Evolutionary conservation across 495 filamentous ascomycete genomes (phyloP), one percentile per base, ranked within the genome.

Genomic region (Penicillium waksmanii): DNA sequence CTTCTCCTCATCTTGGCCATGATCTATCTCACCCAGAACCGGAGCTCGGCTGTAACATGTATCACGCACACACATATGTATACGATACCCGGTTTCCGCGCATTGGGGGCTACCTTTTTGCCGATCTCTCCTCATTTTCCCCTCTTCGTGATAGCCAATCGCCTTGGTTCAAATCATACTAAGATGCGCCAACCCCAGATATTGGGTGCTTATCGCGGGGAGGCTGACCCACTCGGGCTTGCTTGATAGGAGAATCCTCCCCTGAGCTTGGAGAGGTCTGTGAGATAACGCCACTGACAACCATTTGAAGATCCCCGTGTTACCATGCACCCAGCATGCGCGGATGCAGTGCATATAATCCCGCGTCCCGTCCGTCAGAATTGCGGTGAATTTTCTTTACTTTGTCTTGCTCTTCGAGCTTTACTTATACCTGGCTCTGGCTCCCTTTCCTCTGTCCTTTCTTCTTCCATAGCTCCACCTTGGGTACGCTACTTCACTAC

Each of bases 51-150:
- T 31, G 27, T 31, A 31, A 4, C 27, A 31, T 31, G 27, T 31
- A 31, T 6, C 27, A 31, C 27, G 27, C 27, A 31, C 27, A 31
- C 25, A 25, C 25, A 2, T n/a, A n/a, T n/a, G n/a, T n/a, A n/a
- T n/a, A n/a, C n/a, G n/a, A n/a, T n/a, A 23, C 23, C 23, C 23
- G 23, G 3, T 3, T 23, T 31, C 27, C 27, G 27, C 27, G n/a
- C 2, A 9, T 10, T 18, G 42, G 17, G 42, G 4, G 15, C 42
- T 21, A 5, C 17, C 13, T 44, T 44, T 44, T 53, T 64, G 65
- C 60, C 63, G 66, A 68, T 66, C 62, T 59, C 57, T 55, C 63
- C 63, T 62, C 66, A 49, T 53, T 34, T 31, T 31, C 58, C 64
- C 64, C 64, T 61, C 56, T 60, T 44, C 34, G 9, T 12, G 7